These are phyloP conservation scores for Magnolia officinalis DNA, from an alignment of 164 flowering plant genomes.

Conservation along the genomic window DNA sequence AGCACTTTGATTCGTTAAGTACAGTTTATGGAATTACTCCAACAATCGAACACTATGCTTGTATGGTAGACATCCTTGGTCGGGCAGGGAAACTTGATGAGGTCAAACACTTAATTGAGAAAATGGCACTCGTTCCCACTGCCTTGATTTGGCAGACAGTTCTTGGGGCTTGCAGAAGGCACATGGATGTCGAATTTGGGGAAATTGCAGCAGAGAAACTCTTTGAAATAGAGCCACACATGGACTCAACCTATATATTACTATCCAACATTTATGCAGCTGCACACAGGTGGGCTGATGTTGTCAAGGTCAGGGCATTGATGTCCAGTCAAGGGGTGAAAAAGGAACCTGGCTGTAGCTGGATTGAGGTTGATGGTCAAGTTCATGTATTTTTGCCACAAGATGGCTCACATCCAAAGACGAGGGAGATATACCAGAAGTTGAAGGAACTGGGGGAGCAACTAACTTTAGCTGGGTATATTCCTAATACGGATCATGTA, in stretches of 20 bases:
- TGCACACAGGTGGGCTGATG: constrained; percentile 52
- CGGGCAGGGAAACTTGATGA: constrained; percentile 48
- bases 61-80: constrained; percentile 60
- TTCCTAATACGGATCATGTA: constrained; percentile 35
- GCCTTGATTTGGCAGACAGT: constrained; percentile 50
- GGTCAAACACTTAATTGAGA: constrained; percentile 34
- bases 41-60: constrained; percentile 47
- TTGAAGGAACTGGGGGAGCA: constrained; percentile 36
- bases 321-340: constrained; percentile 46
- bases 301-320: constrained; percentile 31
- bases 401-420: constrained; percentile 47
- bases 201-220: constrained; percentile 49
- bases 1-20: constrained; percentile 36
- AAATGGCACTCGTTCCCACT: constrained; percentile 32
- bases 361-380: constrained; percentile 50
- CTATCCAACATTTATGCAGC: constrained; percentile 56
- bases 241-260: constrained; percentile 45
- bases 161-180: constrained; percentile 50
- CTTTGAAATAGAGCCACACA: constrained; percentile 37
- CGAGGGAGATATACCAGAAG: constrained; percentile 35
- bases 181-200: constrained; percentile 47
- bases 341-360: constrained; percentile 65
- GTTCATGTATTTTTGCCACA: constrained; percentile 48
- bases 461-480: constrained; percentile 37
- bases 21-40: constrained; percentile 37